These are phyloP conservation scores for Tetrahymena thermophila DNA, from an alignment of 73 alveolate species.

Conservation along the genomic window DNA sequence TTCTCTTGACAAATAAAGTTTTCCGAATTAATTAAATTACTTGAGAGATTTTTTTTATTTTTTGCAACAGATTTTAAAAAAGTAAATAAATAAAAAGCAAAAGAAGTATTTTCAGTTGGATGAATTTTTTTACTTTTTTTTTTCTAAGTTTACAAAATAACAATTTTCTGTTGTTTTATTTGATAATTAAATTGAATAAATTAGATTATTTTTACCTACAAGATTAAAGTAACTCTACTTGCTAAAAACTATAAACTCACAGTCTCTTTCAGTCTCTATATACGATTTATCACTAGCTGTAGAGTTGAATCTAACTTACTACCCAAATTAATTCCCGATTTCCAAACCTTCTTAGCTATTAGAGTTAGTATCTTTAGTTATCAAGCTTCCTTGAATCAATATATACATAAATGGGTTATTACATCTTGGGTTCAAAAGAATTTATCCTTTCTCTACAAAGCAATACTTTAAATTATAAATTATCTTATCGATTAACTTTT, in stretches of 20 bases:
- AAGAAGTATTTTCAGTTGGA: not conserved
- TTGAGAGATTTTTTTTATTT: not conserved
- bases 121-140: not conserved
- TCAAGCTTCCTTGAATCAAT: not conserved
- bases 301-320: not conserved
- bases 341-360: not conserved
- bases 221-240: not conserved
- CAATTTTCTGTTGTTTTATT: not conserved
- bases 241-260: not conserved
- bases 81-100: not conserved
- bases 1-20: not conserved
- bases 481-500: not conserved
- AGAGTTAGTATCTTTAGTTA: not conserved
- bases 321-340: not conserved
- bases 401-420: not conserved
- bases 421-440: not conserved
- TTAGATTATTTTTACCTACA: not conserved
- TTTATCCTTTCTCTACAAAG: not conserved
- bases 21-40: not conserved
- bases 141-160: too few relatives aligned
- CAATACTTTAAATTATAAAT: not conserved
- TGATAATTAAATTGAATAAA: too few relatives aligned
- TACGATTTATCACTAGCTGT: not conserved
- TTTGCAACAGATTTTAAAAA: not conserved
- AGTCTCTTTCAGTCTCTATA: not conserved